Evolutionary conservation across 371 early-diverging fungal species (phyloP).

Genomic region (Mortierella sp.): DNA sequence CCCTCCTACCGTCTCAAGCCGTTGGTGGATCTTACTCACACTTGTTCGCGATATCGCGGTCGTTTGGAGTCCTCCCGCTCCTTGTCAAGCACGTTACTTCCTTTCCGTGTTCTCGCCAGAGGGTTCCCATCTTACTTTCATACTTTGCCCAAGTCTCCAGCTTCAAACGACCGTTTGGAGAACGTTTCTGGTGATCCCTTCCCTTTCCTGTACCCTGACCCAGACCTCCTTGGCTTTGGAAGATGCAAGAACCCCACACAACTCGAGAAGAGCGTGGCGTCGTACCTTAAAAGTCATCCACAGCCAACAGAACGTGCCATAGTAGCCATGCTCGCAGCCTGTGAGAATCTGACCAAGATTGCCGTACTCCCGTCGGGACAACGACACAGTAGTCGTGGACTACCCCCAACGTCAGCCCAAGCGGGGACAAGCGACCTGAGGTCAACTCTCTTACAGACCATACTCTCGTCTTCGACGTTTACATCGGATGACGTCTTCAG

Average conservation of each 20-base stretch:
- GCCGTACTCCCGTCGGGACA: not conserved
- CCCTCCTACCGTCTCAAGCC: no score
- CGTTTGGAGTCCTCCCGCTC: no score
- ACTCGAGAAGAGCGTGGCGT: conserved; percentile 32
- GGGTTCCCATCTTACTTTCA: not conserved
- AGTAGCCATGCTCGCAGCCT: conserved; percentile 38
- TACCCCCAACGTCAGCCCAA: not conserved
- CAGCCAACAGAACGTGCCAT: conserved; percentile 26
- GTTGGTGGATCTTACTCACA: no score
- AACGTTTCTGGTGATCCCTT: not conserved
- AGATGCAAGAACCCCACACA: conserved; percentile 38
- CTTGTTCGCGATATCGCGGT: no score
- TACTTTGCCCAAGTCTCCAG: not conserved
- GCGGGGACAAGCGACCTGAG: not conserved
- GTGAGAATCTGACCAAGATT: conserved; percentile 11
- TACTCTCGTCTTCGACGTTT: conserved; percentile 31
- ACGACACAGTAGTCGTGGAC: not conserved
- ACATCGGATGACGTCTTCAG: conserved; percentile 34
- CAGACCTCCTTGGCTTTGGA: conserved; percentile 16
- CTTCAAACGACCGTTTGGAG: not conserved
- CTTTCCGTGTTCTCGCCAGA: no score
- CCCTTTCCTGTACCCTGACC: conserved; percentile 3
- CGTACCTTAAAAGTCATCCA: conserved; percentile 40
- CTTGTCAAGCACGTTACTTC: no score
- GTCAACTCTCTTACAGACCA: conserved; percentile 24